Evolutionary conservation across 2,329 filamentous ascomycete genomes (phyloP).

Genomic region (Trichoderma cornu-damae): DNA sequence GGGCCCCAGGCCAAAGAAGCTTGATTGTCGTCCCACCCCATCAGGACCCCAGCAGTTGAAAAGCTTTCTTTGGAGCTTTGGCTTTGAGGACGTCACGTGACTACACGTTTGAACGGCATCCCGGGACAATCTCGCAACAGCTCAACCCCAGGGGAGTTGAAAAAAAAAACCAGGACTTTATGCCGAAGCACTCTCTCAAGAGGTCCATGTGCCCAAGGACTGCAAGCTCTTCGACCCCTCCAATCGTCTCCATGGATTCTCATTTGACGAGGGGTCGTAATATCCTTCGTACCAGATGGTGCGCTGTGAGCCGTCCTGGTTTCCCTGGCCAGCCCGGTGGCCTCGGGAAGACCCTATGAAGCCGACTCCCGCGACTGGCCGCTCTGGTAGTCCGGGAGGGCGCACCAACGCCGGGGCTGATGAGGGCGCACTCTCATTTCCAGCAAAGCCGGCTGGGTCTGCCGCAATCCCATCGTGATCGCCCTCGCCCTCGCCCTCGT

Average conservation of each 20-base stretch:
- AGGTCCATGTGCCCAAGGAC: constrained; percentile 43
- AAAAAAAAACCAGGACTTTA: not conserved
- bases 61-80: not conserved
- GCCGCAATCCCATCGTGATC: not conserved
- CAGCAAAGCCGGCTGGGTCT: not conserved
- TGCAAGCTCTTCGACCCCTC: constrained; percentile 45
- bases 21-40: not conserved
- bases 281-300: constrained; percentile 58
- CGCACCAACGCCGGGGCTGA: constrained; percentile 29
- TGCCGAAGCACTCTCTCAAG: not conserved
- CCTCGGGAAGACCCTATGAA: constrained; percentile 12
- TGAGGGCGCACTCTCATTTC: not conserved
- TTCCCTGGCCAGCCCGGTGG: not conserved
- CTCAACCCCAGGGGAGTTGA: not conserved
- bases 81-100: constrained; percentile 9
- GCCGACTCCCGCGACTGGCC: constrained; percentile 25
- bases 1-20: not conserved
- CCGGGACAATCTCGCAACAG: not conserved
- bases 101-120: not conserved
- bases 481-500: constrained; percentile 29
- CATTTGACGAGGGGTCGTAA: constrained; percentile 63
- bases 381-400: constrained; percentile 31
- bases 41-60: not conserved
- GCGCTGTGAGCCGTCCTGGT: constrained; percentile 21
- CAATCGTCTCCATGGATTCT: constrained; percentile 65